Evolutionary conservation across 257 asterid genomes (phyloP).

Genomic region (Gardenia jasminoides): DNA sequence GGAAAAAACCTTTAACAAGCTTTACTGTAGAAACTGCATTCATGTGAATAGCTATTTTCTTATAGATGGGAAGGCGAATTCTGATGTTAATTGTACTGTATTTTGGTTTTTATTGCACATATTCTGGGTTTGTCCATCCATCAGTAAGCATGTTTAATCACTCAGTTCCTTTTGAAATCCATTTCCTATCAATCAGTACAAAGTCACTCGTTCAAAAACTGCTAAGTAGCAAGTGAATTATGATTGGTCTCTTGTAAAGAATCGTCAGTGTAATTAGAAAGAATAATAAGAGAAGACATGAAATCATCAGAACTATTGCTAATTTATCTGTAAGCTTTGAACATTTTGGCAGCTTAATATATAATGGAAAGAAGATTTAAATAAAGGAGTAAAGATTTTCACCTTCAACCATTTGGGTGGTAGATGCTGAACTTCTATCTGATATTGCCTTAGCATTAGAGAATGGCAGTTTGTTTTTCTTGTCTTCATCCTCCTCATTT

Average conservation of each 20-base stretch:
- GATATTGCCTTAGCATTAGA: constrained; percentile 31
- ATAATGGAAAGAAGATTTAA: not conserved
- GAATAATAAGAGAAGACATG: not conserved
- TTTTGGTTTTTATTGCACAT: not conserved
- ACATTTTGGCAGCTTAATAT: not conserved
- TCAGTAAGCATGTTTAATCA: not conserved
- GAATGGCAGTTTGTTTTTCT: constrained; percentile 33
- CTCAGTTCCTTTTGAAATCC: not conserved
- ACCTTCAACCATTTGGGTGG: constrained; percentile 49
- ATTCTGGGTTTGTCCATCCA: not conserved
- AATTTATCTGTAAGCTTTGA: not conserved
- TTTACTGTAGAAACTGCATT: not conserved
- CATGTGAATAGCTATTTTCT: not conserved
- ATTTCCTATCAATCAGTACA: not conserved
- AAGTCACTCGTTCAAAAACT: not conserved
- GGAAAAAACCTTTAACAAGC: not conserved
- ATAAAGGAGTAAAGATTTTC: constrained; percentile 9
- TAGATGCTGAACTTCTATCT: constrained; percentile 29
- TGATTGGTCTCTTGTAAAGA: not conserved
- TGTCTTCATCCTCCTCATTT: constrained; percentile 41
- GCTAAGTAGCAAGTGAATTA: not conserved
- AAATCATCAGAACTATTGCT: not conserved
- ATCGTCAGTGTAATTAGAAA: not conserved
- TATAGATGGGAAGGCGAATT: not conserved
- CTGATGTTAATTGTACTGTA: not conserved